Base-by-base conservation (phyloP, 2,329 filamentous ascomycete genomes). In the Fusarium sterilihyphosum region DNA sequence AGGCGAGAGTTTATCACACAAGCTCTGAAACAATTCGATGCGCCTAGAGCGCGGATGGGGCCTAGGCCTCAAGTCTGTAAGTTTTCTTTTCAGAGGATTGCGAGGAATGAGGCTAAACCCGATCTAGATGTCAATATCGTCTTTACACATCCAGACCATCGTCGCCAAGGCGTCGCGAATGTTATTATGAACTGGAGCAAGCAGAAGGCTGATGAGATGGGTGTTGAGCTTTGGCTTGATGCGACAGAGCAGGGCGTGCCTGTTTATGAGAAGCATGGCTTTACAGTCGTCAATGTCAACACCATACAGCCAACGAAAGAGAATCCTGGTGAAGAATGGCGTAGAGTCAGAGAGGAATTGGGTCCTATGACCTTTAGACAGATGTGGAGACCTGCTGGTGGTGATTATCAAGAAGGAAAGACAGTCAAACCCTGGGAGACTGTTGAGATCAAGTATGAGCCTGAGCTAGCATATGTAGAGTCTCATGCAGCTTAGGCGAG, bases 191-290 rank as follows among this genome's bases (percentile, higher is more conserved):
- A 53, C 29, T 78, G 75, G 76, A 76, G 76, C 24, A 78, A 70
- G 35, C 47, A 75, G 22, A 77, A 76, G 16, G 75, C 75, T 22
- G 75, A 77, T 20, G 73, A 77, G 44, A 70, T 77, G 75, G 75
- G 73, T 2, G 70, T 77, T 6, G 75, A 78, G 35, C 73, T 78
- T 29, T 78, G 75, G 76, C 58, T 77, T 0, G 75, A 77, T 47
- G 71, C 75, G 2, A 77, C 75, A 12, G 65, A 76, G 29, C 70
- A 69, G 6, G 76, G 76, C 0, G 70, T 77, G 1, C 71, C 75
- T 6, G 71, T 77, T 7, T 78, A 78, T 37, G 43, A 71, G 29
- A 78, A 73, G 46, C 76, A 78, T n/a, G 73, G 75, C 11, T 76
- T 78, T 61, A 58, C 62, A 2, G 59, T 77, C 2, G 67, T 75